Percentiles rank a stretch among this genome's conserved stretches.
These are phyloP conservation scores for Penicillium waksmanii DNA, from an alignment of 495 filamentous ascomycete species.

Conservation along the genomic window DNA sequence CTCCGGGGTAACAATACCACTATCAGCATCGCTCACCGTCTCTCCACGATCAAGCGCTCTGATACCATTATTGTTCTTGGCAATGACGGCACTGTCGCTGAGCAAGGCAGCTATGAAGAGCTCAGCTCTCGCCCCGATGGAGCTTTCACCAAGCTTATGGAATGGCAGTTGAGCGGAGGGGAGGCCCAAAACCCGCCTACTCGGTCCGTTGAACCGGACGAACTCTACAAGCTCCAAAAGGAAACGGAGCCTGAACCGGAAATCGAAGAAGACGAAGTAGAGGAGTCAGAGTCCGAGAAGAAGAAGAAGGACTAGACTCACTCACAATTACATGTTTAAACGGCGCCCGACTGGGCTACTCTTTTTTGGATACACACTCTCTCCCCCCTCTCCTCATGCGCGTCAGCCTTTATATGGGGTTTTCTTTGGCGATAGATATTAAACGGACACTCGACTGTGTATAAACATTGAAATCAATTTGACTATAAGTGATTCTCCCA, in stretches of 20 bases:
- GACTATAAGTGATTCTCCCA: neutral
- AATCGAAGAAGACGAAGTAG: conserved; percentile 28
- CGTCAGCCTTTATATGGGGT: conserved; percentile 13
- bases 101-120: conserved; percentile 77
- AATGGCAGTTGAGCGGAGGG: conserved; percentile 95
- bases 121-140: conserved; percentile 72
- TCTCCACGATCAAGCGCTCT: conserved; percentile 93
- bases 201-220: conserved; percentile 32
- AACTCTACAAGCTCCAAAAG: conserved; percentile 40
- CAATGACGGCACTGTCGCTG: conserved; percentile 82
- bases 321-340: neutral
- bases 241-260: conserved; percentile 29
- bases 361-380: conserved; percentile 18
- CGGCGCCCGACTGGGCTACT: neutral
- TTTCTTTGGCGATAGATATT: conserved; percentile 26
- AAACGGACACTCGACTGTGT: conserved; percentile 16
- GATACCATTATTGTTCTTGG: conserved; percentile 90
- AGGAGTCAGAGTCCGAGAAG: conserved; percentile 20
- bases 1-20: conserved; percentile 89
- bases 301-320: conserved; percentile 29
- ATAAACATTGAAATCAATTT: conserved; percentile 23
- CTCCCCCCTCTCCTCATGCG: conserved; percentile 22
- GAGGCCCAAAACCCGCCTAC: conserved; percentile 50
- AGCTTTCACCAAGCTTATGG: conserved; percentile 93
- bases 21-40: conserved; percentile 92